Evolutionary conservation across 805 yeast species (phyloP), one percentile per base, ranked within the genome.

Genomic region (Cyberlindnera bimundalis): DNA sequence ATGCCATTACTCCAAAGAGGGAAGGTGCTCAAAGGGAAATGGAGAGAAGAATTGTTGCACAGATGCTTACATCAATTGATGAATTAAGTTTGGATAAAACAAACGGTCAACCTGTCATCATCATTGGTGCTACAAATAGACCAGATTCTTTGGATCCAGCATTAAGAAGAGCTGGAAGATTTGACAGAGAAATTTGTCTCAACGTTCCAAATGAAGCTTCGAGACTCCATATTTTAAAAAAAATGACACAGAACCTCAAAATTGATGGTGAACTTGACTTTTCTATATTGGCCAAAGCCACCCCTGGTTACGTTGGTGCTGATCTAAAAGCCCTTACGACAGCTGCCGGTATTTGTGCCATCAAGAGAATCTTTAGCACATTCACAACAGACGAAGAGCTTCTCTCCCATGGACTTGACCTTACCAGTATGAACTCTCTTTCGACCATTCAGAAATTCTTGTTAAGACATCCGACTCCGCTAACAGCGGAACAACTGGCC

Each of bases 281-380:
- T 59, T 56, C 65, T 32, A 74, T 75, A 45, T 68, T 93, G 37
- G 96, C 98, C 2, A 90, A 90, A 57, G 68, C 86, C 68, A 93
- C 99, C 0, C 97, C 99, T 0, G 99, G 99, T 13, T 93, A 80
- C 62, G 99, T 93, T 6, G 99, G 98, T 38, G 99, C 99, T 2
- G 99, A 93, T 68, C 72, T 93, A 51, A 88, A 89, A 55, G 95
- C 98, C 12, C 71, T 93, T 42, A 95, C 87, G 1, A 80, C 96
- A 0, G 96, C 96, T 3, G 96, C 99, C 0, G 98, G 98, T 43
- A 84, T 89, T 15, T 76, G 86, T 48, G 96, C 98, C 1, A 90
- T 93, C 47, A 90, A 91, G 58, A 74, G 99, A 51, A 90, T 93
- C 5, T 91, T 91, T 59, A 77, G 79, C 42, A 70, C 78, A n/a